Conservation (phyloP, 371 early-diverging fungal species). For the Rhizopus microsporus region DNA sequence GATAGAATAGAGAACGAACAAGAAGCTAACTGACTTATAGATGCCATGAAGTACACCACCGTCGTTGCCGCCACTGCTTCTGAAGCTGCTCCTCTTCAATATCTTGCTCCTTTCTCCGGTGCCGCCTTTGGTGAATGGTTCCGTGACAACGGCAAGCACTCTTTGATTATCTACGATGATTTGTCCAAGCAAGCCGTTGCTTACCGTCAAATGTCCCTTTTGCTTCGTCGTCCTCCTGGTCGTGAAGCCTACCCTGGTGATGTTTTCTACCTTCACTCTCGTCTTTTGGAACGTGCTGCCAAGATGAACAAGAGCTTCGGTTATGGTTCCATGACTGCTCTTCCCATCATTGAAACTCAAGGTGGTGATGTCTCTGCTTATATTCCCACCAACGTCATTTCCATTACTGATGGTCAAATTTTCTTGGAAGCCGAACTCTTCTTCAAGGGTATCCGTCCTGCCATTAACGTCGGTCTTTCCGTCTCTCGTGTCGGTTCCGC, state of each 20-base stretch:
- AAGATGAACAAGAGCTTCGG: constrained; percentile 94
- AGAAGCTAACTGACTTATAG: background rate
- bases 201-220: constrained; percentile 97
- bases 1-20: background rate
- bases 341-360: constrained; percentile 97
- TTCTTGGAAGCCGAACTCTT: constrained; percentile 97
- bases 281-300: constrained; percentile 96
- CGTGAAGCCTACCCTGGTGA: constrained; percentile 98
- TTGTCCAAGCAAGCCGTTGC: constrained; percentile 98
- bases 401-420: constrained; percentile 93
- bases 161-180: constrained; percentile 94
- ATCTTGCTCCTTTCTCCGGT: constrained; percentile 95
- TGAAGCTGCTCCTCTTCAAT: constrained; percentile 95
- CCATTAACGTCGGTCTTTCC: constrained; percentile 98
- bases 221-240: constrained; percentile 97
- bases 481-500: constrained; percentile 98
- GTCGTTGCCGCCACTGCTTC: constrained; percentile 97
- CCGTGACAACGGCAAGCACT: constrained; percentile 96
- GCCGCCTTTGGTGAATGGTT: constrained; percentile 94
- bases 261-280: constrained; percentile 97
- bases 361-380: constrained; percentile 98
- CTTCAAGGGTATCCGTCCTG: constrained; percentile 98
- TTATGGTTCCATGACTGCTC: constrained; percentile 93
- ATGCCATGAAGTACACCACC: constrained; percentile 84
- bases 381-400: constrained; percentile 98